phyloP scores from a whole-genome alignment of 2,329 filamentous ascomycete genomes.

The Tolypocladium amazonense region DNA sequence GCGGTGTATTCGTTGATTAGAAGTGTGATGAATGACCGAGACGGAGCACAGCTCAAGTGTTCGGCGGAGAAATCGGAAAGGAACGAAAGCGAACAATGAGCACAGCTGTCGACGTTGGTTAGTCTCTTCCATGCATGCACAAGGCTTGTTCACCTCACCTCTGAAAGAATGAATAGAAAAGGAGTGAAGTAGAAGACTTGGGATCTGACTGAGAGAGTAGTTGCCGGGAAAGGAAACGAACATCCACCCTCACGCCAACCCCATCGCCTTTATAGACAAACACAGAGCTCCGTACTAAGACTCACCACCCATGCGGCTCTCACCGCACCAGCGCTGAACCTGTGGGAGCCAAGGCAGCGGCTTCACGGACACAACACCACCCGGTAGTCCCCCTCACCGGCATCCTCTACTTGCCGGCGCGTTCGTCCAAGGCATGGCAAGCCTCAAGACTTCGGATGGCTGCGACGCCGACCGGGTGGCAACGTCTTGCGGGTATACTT shows the following conservation, averaged over 20 bases:
- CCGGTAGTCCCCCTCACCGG: neutral
- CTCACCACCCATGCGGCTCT: neutral
- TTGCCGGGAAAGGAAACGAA: neutral
- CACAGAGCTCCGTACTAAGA: neutral
- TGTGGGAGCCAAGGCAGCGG: neutral
- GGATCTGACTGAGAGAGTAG: neutral
- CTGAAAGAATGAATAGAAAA: conserved; percentile 1
- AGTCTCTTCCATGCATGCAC: neutral
- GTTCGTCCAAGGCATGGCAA: neutral
- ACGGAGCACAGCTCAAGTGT: conserved; percentile 5
- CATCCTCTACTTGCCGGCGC: neutral
- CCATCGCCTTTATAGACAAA: neutral
- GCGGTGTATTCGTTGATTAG: neutral
- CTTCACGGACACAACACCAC: neutral
- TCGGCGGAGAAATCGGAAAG: conserved; percentile 6
- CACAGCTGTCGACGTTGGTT: neutral
- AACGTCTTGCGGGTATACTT: neutral
- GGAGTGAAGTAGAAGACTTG: neutral
- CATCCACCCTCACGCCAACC: neutral
- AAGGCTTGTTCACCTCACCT: neutral
- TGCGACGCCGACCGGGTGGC: neutral
- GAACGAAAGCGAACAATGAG: conserved; percentile 12
- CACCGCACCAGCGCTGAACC: neutral
- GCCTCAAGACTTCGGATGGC: neutral
- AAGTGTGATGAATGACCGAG: neutral